Evolutionary conservation across 176 grass and related monocot species (phyloP).

Genomic region (Miscanthus lutarioriparius): DNA sequence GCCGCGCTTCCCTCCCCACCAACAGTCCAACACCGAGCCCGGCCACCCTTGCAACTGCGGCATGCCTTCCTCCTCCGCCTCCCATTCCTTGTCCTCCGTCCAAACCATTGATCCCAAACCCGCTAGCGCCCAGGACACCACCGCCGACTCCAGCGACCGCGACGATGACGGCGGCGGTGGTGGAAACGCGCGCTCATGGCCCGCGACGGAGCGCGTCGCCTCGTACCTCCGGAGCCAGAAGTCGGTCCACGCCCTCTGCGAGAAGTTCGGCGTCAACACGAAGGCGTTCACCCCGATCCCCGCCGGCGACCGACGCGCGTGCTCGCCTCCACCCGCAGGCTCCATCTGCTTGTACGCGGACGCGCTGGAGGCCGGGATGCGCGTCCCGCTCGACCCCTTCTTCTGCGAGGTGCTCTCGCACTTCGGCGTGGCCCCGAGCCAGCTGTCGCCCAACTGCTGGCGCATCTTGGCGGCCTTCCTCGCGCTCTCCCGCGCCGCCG

Average conservation of each 20-base stretch:
- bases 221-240: neutral
- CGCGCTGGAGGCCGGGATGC: slow-evolving; percentile 9
- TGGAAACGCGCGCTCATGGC: neutral
- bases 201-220: neutral
- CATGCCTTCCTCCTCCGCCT: neutral
- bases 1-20: neutral
- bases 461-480: slow-evolving; percentile 29
- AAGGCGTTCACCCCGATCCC: neutral
- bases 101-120: neutral
- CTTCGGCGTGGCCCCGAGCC: slow-evolving; percentile 23
- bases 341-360: neutral
- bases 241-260: neutral
- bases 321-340: neutral
- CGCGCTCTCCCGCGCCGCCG: neutral
- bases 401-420: neutral
- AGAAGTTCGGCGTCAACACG: neutral
- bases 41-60: neutral
- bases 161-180: neutral
- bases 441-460: slow-evolving; percentile 35
- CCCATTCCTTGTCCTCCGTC: neutral
- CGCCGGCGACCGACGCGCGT: neutral
- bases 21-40: no score
- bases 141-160: neutral
- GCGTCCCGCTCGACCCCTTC: slow-evolving; percentile 10
- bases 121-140: neutral